phyloP scores from a whole-genome alignment of 1,139 yeast species.

The Lodderomyces oxycetoniae region DNA sequence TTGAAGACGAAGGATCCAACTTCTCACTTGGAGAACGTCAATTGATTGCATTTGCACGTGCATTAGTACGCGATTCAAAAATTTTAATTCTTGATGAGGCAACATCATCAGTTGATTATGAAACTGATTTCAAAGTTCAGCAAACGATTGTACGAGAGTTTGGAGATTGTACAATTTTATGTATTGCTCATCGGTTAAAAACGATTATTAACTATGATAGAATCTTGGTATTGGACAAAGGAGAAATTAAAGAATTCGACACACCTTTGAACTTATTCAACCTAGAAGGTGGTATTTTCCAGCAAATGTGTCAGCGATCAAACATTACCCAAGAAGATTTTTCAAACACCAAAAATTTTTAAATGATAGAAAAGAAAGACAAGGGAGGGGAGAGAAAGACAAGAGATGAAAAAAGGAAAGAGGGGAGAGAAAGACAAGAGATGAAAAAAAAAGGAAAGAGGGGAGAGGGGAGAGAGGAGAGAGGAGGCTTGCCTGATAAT shows the following conservation, averaged over 20 bases:
- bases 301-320: constrained; percentile 58
- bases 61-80: constrained; percentile 35
- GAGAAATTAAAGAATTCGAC: constrained; percentile 56
- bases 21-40: constrained; percentile 42
- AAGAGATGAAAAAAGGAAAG: too few relatives aligned
- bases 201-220: constrained; percentile 36
- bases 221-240: constrained; percentile 42
- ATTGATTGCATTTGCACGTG: constrained; percentile 39
- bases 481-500: too few relatives aligned
- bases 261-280: constrained; percentile 36
- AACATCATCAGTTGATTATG: constrained; percentile 41
- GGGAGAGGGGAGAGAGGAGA: too few relatives aligned
- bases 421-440: too few relatives aligned
- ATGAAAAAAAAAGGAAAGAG: too few relatives aligned
- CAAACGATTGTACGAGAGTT: constrained; percentile 32
- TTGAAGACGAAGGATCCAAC: constrained; percentile 38
- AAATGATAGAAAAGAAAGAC: too few relatives aligned
- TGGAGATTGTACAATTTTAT: constrained; percentile 33
- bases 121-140: constrained; percentile 40
- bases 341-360: constrained; percentile 7
- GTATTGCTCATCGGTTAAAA: constrained; percentile 40
- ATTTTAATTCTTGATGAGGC: constrained; percentile 41
- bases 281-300: constrained; percentile 25
- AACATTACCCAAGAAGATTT: constrained; percentile 35
- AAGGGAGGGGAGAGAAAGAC: too few relatives aligned